Percentiles rank a stretch among this genome's conserved stretches.
These are phyloP conservation scores for Gigaspora rosea DNA, from an alignment of 192 early-diverging fungal species.

Conservation along the genomic window DNA sequence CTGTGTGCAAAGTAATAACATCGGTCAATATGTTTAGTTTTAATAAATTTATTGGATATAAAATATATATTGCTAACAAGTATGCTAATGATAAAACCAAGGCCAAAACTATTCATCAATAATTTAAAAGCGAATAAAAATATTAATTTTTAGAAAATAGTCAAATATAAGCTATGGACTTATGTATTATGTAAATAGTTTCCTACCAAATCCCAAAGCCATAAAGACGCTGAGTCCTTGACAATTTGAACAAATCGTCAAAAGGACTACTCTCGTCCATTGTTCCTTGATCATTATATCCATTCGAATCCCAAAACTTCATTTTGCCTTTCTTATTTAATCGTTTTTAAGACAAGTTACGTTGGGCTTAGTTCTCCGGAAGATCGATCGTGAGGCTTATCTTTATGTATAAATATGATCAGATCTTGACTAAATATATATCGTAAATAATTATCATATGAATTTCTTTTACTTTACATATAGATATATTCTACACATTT, in stretches of 20 bases:
- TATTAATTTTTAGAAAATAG: too few species aligned
- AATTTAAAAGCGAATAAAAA: not conserved
- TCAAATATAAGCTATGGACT: not conserved
- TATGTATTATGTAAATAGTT: not conserved
- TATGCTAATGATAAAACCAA: slow-evolving; percentile 79
- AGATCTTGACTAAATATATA: too few species aligned
- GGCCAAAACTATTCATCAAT: slow-evolving; percentile 65
- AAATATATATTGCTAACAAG: slow-evolving; percentile 51
- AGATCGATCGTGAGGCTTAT: too few species aligned
- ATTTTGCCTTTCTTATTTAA: not conserved
- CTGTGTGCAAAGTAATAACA: slow-evolving; percentile 36
- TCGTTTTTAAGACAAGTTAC: too few species aligned
- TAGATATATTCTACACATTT: too few species aligned
- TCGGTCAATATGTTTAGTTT: not conserved
- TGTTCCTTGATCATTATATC: slow-evolving; percentile 44
- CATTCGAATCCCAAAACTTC: slow-evolving; percentile 29
- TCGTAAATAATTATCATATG: too few species aligned
- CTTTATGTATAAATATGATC: too few species aligned
- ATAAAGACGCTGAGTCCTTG: slow-evolving; percentile 71
- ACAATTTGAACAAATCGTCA: slow-evolving; percentile 49
- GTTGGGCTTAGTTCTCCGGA: too few species aligned
- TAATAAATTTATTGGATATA: not conserved
- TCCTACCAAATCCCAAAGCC: slow-evolving; percentile 71
- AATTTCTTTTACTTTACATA: too few species aligned
- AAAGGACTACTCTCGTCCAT: slow-evolving; percentile 56